phyloP scores from a whole-genome alignment of 2,329 filamentous ascomycete species.

The Aspergillus bombycis region DNA sequence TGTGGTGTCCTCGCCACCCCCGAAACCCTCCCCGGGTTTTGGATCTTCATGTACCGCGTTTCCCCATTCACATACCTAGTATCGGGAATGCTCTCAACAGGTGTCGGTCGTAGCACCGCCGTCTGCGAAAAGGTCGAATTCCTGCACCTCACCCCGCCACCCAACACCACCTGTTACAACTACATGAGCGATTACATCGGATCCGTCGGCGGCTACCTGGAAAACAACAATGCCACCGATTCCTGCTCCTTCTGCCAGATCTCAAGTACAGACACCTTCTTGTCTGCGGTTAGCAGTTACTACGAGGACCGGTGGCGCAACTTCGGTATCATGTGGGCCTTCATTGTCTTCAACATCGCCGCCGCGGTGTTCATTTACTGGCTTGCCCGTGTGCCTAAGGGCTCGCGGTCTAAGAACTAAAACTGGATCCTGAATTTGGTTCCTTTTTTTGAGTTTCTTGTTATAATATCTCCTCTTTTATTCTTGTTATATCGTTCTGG shows the following conservation, averaged over 20 bases:
- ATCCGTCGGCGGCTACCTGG: conserved; percentile 44
- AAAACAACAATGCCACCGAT: conserved; percentile 47
- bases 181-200: conserved; percentile 51
- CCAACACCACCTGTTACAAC: conserved; percentile 62
- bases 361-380: conserved; percentile 66
- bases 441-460: too few species aligned
- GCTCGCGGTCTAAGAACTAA: conserved; percentile 28
- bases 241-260: conserved; percentile 56
- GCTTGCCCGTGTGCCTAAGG: conserved; percentile 59
- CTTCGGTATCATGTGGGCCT: conserved; percentile 71
- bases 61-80: conserved; percentile 68
- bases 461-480: neutral
- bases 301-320: conserved; percentile 66
- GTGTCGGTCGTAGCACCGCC: conserved; percentile 36
- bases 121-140: conserved; percentile 36
- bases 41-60: conserved; percentile 76
- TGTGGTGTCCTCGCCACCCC: conserved; percentile 58
- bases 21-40: conserved; percentile 66
- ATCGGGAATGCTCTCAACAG: conserved; percentile 47
- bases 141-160: conserved; percentile 51
- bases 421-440: neutral
- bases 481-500: neutral
- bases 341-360: conserved; percentile 65
- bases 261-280: conserved; percentile 51
- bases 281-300: conserved; percentile 45